Base-by-base conservation (phyloP, 257 asterid species). In the Solanum piurae region DNA sequence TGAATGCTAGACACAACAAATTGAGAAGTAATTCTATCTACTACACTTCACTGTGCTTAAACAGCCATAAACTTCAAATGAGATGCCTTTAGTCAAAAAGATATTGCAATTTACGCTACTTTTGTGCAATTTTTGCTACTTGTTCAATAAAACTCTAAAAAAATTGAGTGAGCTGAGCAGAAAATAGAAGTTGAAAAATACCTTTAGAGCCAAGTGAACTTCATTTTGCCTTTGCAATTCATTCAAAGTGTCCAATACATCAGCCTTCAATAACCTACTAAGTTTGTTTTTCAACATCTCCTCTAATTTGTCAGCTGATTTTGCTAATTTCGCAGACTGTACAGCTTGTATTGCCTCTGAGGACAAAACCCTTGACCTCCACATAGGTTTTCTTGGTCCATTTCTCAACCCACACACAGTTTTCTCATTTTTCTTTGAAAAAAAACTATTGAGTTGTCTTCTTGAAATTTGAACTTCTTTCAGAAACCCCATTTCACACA, bases 151-250 rank as follows among this genome's bases (percentile, higher is more conserved):
- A 55, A 46, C 55, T 13, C 55, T 46, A 46, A 46, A 12, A 46
- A 46, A 46, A 18, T 55, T 55, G 64, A 55, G 62, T 52, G 62
- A 52, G 62, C 23, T 18, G 64, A 18, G 25, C 14, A 62, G 69
- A 62, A 62, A 62, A 64, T 38, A 29, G 38, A 69, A 29, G 76
- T 69, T 58, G 75, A 64, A 36, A 36, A 87, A 71, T 86, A 92
- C 95, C 95, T 90, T 86, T 86, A 92, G 88, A 71, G 97, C 90
- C 87, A 95, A 90, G 83, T 93, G 92, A 86, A 93, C 60, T 86
- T 95, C 93, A 62, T 95, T 93, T 84, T 95, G 98, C 89, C 98
- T 92, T 92, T 92, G 96, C 89, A 95, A 88, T 87, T 95, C 98
- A 49, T 91, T 88, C 87, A 95, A 87, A 8, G 94, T 49, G 84